Base-by-base conservation (phyloP, 495 filamentous ascomycete genomes). In the Bathelium albidoporum region DNA sequence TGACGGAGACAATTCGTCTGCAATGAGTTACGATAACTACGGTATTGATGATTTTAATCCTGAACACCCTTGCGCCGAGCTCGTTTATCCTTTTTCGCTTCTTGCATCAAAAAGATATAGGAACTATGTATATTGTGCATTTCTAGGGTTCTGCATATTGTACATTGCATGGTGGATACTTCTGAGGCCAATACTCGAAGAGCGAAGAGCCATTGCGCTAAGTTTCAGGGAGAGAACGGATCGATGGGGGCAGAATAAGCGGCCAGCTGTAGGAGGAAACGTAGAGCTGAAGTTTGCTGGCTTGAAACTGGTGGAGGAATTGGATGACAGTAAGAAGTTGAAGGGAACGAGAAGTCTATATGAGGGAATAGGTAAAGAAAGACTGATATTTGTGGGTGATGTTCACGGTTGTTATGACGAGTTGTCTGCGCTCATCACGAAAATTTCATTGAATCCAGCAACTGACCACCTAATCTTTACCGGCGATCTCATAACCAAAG, bases 401-500 rank as follows among this genome's bases (percentile, higher is more conserved):
- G 88, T 96, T 3, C 93, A 97, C 79, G 93, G 92, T 7, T 91
- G 91, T 70, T 81, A 82, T 58, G 65, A 79, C 26, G 81, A 89
- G 61, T 58, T 97, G 67, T 73, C 81, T 45, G 70, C 74, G 16
- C 80, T 98, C 7, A 79, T 98, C 14, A 66, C 78, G 1, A 86
- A 91, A 68, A 75, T 89, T 4, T 69, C 79, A 1, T 96, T 89
- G 73, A 74, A 88, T 45, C 52, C 72, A 18, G 68, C 73, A 0
- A 76, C 72, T 22, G 94, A 98, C 74, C 89, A 95, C 68, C 79
- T 97, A 11, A 80, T 97, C 16, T 79, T 96, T 62, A 81, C 85
- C 3, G 94, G 94, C 10, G 92, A 97, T 71, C 77, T 96, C 66
- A 84, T 97, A 67, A 84, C 86, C 67, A 96, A 95, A 73, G 94